Conservation (phyloP, 768 basidiomycete genomes). For the Psilocybe subaeruginosa region DNA sequence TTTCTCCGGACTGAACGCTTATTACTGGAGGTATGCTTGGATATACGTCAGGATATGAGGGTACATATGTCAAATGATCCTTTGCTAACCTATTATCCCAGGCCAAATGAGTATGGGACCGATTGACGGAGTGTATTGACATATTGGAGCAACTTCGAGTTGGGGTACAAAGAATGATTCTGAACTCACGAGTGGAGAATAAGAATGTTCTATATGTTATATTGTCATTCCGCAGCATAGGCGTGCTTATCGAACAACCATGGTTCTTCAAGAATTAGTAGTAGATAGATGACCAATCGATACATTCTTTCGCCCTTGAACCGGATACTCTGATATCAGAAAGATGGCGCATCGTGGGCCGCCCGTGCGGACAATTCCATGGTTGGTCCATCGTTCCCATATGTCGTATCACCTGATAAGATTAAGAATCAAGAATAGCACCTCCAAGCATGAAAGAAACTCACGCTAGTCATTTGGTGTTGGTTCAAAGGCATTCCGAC, state of each 20-base stretch:
- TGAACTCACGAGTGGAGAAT: slow-evolving; percentile 4
- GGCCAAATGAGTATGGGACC: slow-evolving; percentile 54
- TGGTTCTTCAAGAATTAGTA: not conserved
- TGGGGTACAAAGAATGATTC: not conserved
- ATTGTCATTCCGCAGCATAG: slow-evolving; percentile 13
- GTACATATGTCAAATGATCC: not conserved
- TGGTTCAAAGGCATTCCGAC: slow-evolving; percentile 82
- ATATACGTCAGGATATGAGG: not conserved
- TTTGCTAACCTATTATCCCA: slow-evolving; percentile 60
- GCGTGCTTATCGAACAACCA: slow-evolving; percentile 1
- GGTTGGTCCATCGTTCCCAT: slow-evolving; percentile 88
- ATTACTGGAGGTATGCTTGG: slow-evolving; percentile 54
- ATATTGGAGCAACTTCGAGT: slow-evolving; percentile 3
- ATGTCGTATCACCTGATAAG: slow-evolving; percentile 66
- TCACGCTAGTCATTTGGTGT: slow-evolving; percentile 76
- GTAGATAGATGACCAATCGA: slow-evolving; percentile 41
- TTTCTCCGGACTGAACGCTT: slow-evolving; percentile 53
- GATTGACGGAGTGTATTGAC: slow-evolving; percentile 57
- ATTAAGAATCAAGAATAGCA: slow-evolving; percentile 8
- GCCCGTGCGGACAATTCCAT: slow-evolving; percentile 88
- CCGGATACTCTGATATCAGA: slow-evolving; percentile 46
- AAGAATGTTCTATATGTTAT: slow-evolving; percentile 7
- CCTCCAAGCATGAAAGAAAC: slow-evolving; percentile 22
- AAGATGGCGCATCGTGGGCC: slow-evolving; percentile 83
- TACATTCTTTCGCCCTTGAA: slow-evolving; percentile 15